These are phyloP conservation scores for Pachysandra terminalis DNA, from an alignment of 164 flowering plant species.

Conservation along the genomic window DNA sequence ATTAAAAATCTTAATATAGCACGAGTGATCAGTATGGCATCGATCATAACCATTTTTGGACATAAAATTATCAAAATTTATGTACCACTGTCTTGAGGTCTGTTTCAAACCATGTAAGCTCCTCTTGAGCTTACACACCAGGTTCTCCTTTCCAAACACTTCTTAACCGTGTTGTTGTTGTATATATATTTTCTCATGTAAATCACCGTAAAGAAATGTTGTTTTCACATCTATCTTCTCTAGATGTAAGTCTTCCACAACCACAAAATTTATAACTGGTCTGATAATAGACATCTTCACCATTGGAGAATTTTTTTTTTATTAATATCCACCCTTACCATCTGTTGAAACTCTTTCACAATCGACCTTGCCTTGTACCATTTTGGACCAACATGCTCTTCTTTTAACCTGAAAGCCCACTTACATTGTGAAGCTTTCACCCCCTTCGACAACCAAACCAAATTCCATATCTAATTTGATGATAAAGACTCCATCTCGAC, in stretches of 20 bases:
- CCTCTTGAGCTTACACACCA: too few relatives aligned
- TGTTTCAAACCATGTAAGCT: too few relatives aligned
- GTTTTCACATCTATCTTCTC: slow-evolving; percentile 10
- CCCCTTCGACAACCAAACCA: not conserved
- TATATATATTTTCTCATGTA: slow-evolving; percentile 4
- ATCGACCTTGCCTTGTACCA: not conserved
- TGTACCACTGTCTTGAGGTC: too few relatives aligned
- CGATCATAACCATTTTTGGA: too few relatives aligned
- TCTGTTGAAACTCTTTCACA: too few relatives aligned
- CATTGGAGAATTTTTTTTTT: too few relatives aligned
- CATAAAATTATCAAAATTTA: too few relatives aligned
- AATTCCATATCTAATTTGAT: not conserved
- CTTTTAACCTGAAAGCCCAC: slow-evolving; percentile 7
- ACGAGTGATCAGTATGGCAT: too few relatives aligned
- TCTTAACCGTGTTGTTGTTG: not conserved
- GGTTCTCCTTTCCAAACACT: too few relatives aligned
- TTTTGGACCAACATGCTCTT: too few relatives aligned
- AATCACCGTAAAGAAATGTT: slow-evolving; percentile 5
- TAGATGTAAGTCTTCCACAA: not conserved
- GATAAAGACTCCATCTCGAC: not conserved
- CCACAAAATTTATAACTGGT: not conserved
- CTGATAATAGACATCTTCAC: not conserved
- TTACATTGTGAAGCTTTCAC: not conserved
- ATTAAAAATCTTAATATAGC: too few relatives aligned
- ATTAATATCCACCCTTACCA: too few relatives aligned